A percentile compares a stretch with the other conserved stretches of the same genome.
phyloP scores from a whole-genome alignment of 768 basidiomycete genomes.

The Podaxis rugospora region DNA sequence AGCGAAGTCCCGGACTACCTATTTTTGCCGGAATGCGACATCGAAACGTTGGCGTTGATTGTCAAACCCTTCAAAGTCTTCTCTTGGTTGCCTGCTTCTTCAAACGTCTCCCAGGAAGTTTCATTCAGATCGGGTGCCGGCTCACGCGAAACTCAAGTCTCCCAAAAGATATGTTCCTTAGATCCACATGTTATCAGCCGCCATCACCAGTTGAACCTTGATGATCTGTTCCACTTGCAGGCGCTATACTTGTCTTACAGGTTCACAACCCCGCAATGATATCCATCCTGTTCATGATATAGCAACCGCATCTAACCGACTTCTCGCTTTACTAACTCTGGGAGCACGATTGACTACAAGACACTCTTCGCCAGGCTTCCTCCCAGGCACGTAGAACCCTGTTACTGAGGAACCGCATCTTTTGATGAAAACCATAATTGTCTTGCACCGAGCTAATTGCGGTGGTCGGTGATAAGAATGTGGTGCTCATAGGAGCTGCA shows the following conservation, averaged over 20 bases:
- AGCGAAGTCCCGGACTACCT: slow-evolving; percentile 72
- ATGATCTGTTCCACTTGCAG: neutral
- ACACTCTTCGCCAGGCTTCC: neutral
- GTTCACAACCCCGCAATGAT: neutral
- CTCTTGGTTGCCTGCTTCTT: neutral
- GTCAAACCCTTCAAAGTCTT: neutral
- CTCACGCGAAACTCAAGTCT: neutral
- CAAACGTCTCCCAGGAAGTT: neutral
- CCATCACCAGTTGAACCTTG: neutral
- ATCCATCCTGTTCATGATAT: neutral
- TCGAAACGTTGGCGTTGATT: slow-evolving; percentile 47
- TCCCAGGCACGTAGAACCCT: too few species aligned
- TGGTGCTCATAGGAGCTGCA: neutral
- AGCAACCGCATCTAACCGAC: neutral
- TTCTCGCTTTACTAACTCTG: neutral
- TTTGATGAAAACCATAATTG: neutral
- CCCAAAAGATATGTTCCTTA: neutral
- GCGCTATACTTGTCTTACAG: neutral
- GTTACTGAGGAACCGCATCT: neutral
- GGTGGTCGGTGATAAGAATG: neutral
- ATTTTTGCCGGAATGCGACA: slow-evolving; percentile 62
- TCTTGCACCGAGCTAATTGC: neutral
- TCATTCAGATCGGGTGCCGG: neutral
- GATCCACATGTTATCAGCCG: neutral
- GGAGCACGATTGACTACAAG: neutral